Conservation (phyloP, 2,329 filamentous ascomycete species). For the Aaosphaeria pasadenensis region DNA sequence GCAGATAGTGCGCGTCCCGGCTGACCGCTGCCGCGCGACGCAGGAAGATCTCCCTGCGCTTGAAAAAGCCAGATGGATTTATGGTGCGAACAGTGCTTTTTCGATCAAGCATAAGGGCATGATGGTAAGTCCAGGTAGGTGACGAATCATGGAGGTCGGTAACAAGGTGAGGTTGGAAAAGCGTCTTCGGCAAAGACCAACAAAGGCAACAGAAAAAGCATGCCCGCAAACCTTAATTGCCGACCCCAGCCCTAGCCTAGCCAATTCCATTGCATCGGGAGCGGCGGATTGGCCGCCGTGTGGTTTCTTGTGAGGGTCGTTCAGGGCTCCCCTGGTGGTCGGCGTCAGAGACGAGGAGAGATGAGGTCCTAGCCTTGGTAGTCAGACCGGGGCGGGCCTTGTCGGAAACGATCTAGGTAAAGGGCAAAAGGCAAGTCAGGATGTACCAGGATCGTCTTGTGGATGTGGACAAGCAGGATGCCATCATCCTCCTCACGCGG, state of each 20-base stretch:
- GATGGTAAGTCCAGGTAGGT: not conserved
- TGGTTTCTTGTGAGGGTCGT: constrained; percentile 1
- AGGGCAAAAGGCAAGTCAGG: too few species aligned
- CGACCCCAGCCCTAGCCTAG: constrained; percentile 23
- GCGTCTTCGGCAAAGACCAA: constrained; percentile 4
- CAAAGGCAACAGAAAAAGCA: too few species aligned
- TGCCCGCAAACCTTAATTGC: constrained; percentile 18
- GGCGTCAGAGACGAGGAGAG: too few species aligned
- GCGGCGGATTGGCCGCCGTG: constrained; percentile 17
- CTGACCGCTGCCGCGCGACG: constrained; percentile 18
- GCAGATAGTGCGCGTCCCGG: constrained; percentile 19
- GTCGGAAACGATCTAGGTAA: too few species aligned
- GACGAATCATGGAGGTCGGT: not conserved
- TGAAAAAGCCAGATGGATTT: too few species aligned
- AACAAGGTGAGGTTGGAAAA: constrained; percentile 13
- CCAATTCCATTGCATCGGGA: constrained; percentile 16
- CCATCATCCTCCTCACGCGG: not conserved
- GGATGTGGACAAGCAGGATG: not conserved
- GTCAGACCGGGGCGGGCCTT: too few species aligned
- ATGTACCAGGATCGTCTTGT: not conserved
- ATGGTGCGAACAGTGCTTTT: too few species aligned
- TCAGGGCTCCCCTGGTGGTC: not conserved
- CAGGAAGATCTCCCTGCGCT: too few species aligned
- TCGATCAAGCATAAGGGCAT: not conserved
- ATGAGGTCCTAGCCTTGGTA: too few species aligned